Conservation (phyloP, 148 eudicot genomes). For the Chenopodium quinoa region DNA sequence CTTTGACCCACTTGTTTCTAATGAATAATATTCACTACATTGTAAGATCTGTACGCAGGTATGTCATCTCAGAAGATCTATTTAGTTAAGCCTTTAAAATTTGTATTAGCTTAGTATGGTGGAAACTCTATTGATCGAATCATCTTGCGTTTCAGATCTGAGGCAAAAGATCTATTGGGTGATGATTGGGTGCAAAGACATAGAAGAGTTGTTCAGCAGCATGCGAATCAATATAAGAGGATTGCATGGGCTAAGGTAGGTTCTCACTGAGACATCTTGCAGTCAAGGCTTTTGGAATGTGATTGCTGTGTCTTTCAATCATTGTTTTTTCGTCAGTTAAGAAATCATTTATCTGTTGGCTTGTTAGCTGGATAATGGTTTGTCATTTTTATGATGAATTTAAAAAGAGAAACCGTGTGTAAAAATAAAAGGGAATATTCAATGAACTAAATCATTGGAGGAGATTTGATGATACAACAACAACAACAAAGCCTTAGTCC, state of each 20-base stretch:
- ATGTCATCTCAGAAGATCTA: constrained; percentile 11
- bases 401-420: too few relatives aligned
- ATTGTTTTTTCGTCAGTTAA: not conserved
- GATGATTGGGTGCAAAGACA: constrained; percentile 99
- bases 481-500: too few relatives aligned
- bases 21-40: constrained; percentile 98
- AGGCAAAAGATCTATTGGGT: constrained; percentile 89
- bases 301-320: not conserved
- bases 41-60: constrained; percentile 99
- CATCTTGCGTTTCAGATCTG: constrained; percentile 54
- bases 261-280: constrained; percentile 11
- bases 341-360: not conserved
- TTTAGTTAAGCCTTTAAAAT: not conserved
- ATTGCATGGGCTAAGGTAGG: constrained; percentile 95
- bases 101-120: constrained; percentile 4
- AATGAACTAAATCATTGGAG: too few relatives aligned
- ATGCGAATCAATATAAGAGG: constrained; percentile 96
- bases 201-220: constrained; percentile 91
- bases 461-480: too few relatives aligned
- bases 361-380: not conserved
- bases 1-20: constrained; percentile 85
- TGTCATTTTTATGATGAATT: not conserved
- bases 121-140: not conserved
- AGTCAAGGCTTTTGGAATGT: not conserved
- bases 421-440: too few relatives aligned